These are phyloP conservation scores for Coprinopsis marcescibilis DNA, from an alignment of 768 basidiomycete genomes.

Conservation along the genomic window DNA sequence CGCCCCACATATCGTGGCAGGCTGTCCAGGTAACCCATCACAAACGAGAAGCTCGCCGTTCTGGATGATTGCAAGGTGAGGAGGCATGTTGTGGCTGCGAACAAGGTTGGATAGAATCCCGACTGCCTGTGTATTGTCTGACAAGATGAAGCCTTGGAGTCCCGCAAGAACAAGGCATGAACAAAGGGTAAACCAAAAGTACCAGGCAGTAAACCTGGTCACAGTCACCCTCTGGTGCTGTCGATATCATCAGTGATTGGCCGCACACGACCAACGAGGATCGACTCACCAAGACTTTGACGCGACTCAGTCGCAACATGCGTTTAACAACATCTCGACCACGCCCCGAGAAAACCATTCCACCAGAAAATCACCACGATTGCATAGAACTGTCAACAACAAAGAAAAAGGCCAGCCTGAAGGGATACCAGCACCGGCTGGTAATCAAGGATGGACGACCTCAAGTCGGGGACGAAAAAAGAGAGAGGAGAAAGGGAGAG, in stretches of 20 bases:
- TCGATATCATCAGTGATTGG: background rate
- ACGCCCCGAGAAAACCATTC: background rate
- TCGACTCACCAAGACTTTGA: constrained; percentile 24
- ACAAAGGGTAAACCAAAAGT: constrained; percentile 40
- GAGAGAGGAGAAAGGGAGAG: background rate
- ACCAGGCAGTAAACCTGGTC: constrained; percentile 42
- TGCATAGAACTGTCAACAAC: background rate
- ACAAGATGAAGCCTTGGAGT: constrained; percentile 34
- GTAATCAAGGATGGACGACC: background rate
- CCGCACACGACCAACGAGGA: background rate
- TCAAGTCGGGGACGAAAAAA: background rate
- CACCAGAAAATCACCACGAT: background rate
- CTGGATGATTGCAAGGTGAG: constrained; percentile 19
- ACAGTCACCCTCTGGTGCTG: constrained; percentile 45
- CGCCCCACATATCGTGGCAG: constrained; percentile 21
- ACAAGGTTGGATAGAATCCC: constrained; percentile 27
- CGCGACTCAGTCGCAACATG: constrained; percentile 12
- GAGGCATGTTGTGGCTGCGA: constrained; percentile 18
- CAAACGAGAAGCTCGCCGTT: constrained; percentile 29
- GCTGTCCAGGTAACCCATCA: constrained; percentile 30
- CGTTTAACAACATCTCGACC: background rate
- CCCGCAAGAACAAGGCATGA: constrained; percentile 35
- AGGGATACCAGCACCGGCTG: background rate
- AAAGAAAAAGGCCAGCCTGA: constrained; percentile 2
- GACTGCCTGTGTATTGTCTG: constrained; percentile 30